phyloP scores from a whole-genome alignment of 148 eudicot species.

The Rhododendron ovatum region DNA sequence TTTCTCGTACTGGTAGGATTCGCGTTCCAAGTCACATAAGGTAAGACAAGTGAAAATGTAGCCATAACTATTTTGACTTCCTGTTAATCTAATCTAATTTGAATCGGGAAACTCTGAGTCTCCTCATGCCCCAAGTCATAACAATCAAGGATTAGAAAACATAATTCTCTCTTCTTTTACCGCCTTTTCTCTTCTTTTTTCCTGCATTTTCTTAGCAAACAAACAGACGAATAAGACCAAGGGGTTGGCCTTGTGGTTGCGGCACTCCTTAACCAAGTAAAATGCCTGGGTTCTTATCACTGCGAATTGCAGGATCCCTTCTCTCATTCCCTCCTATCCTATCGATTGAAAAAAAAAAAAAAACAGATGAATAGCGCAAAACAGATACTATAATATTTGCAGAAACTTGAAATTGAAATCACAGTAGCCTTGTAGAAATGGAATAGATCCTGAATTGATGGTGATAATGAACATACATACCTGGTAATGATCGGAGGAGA shows the following conservation, averaged over 20 bases:
- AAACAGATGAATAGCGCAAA: neutral
- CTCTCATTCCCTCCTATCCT: no score
- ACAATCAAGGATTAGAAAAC: neutral
- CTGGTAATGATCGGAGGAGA: neutral
- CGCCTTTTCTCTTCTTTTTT: neutral
- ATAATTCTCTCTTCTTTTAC: neutral
- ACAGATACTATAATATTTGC: neutral
- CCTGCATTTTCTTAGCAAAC: neutral
- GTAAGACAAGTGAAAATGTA: neutral
- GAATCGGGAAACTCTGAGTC: neutral
- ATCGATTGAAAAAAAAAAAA: neutral
- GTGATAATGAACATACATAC: neutral
- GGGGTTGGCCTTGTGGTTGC: no score
- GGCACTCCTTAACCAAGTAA: no score
- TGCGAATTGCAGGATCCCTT: no score
- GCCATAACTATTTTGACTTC: neutral
- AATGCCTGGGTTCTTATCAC: no score
- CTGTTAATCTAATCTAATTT: neutral
- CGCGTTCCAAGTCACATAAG: no score
- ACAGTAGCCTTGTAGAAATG: no score
- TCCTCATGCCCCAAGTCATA: neutral
- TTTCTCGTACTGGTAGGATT: no score
- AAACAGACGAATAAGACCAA: neutral
- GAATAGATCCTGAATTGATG: neutral
- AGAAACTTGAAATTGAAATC: neutral